A percentile compares a stretch with the other conserved stretches of the same genome.
Conservation (phyloP, 208 protist species). For the Crithidia thermophila region DNA sequence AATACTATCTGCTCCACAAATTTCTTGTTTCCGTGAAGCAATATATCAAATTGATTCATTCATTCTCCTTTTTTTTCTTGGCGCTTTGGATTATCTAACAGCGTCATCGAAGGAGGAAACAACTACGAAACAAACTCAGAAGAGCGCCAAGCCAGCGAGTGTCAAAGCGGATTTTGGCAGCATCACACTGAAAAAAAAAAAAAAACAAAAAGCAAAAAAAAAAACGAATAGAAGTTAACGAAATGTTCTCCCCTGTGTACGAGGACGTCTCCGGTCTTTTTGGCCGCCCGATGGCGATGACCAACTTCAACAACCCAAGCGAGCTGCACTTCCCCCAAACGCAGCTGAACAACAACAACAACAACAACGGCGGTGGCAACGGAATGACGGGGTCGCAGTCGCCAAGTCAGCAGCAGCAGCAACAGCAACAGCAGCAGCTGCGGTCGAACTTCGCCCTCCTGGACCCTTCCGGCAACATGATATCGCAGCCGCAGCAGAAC, state of each 20-base stretch:
- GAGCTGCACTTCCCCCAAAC: constrained; percentile 21
- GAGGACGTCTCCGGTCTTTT: constrained; percentile 30
- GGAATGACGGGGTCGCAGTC: neutral
- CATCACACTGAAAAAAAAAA: neutral
- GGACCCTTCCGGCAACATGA: constrained; percentile 10
- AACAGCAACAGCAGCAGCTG: constrained; percentile 10
- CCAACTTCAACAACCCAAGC: neutral
- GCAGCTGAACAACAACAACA: too few species aligned
- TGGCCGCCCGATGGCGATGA: constrained; percentile 15
- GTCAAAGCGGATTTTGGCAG: too few species aligned
- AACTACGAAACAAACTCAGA: too few species aligned
- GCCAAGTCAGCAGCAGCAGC: neutral
- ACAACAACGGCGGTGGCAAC: neutral
- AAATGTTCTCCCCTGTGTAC: constrained; percentile 22
- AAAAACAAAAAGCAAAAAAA: constrained; percentile 5
- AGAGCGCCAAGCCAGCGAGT: too few species aligned
- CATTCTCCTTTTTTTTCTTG: too few species aligned
- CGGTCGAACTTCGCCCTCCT: constrained; percentile 17
- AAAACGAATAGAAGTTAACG: constrained; percentile 10
- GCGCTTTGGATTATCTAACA: too few species aligned
- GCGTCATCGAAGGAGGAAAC: too few species aligned
- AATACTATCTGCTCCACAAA: too few species aligned
- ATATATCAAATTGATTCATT: too few species aligned
- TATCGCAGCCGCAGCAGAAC: constrained; percentile 5
- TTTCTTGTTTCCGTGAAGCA: too few species aligned